phyloP scores from a whole-genome alignment of 768 basidiomycete genomes.

The Hydnum rufescens region DNA sequence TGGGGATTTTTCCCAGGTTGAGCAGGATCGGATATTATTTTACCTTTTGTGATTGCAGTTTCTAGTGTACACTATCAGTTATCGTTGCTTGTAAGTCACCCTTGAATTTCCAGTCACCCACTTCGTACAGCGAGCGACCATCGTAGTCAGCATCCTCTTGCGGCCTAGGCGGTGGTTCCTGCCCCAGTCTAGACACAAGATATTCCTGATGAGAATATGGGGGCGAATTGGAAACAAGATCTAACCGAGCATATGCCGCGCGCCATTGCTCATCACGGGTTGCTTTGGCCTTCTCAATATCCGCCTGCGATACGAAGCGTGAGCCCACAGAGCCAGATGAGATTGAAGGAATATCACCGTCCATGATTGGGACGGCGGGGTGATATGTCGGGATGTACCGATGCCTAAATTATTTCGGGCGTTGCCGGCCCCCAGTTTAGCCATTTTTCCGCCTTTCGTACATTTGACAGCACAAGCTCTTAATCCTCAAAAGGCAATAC shows the following conservation, averaged over 20 bases:
- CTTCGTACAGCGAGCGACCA: slow-evolving; percentile 77
- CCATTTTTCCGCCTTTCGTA: not conserved
- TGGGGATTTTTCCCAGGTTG: too few relatives aligned
- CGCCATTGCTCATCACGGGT: slow-evolving; percentile 74
- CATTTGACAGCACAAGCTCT: not conserved
- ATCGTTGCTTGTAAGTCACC: not conserved
- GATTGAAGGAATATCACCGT: slow-evolving; percentile 40
- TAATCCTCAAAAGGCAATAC: not conserved
- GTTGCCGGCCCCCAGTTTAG: not conserved
- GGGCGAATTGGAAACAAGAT: not conserved
- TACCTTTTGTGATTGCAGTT: slow-evolving; percentile 79
- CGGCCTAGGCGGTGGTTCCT: slow-evolving; percentile 62
- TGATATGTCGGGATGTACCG: not conserved
- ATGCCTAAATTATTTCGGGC: not conserved
- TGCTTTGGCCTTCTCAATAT: slow-evolving; percentile 49
- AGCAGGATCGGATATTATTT: slow-evolving; percentile 11
- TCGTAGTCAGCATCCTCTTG: slow-evolving; percentile 52
- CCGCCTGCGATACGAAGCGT: slow-evolving; percentile 63
- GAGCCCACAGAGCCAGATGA: slow-evolving; percentile 56
- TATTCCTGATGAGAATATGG: not conserved
- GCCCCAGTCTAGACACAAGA: slow-evolving; percentile 37
- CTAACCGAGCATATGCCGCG: slow-evolving; percentile 65
- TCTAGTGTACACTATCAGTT: slow-evolving; percentile 25
- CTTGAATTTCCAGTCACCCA: slow-evolving; percentile 22
- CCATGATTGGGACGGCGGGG: not conserved